A percentile compares a stretch with the other conserved stretches of the same genome.
These are phyloP conservation scores for Cercospora janseana DNA, from an alignment of 2,329 filamentous ascomycete genomes.

Conservation along the genomic window DNA sequence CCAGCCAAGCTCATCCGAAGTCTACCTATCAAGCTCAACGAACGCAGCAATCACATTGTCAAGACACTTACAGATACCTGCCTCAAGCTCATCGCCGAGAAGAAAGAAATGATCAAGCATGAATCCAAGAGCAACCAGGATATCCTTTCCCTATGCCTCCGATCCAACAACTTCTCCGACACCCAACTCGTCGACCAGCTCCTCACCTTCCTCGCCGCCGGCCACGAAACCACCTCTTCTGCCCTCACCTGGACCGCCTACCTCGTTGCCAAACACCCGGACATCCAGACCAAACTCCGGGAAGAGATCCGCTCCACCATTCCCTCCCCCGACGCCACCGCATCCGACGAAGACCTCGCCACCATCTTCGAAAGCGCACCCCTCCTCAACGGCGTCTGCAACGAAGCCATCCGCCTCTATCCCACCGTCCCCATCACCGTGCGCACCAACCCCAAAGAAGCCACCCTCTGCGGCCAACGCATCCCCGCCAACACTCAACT, in stretches of 20 bases:
- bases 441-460: slow-evolving; percentile 44
- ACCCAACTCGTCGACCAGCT: slow-evolving; percentile 55
- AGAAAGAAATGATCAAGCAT: slow-evolving; percentile 42
- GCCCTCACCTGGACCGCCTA: slow-evolving; percentile 75
- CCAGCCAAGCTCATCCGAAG: slow-evolving; percentile 41
- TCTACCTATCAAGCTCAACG: slow-evolving; percentile 51
- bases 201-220: slow-evolving; percentile 56
- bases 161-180: slow-evolving; percentile 54
- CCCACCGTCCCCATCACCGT: slow-evolving; percentile 50
- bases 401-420: slow-evolving; percentile 48
- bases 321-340: slow-evolving; percentile 44
- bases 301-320: slow-evolving; percentile 64
- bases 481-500: slow-evolving; percentile 43
- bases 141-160: slow-evolving; percentile 51
- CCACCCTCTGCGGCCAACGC: slow-evolving; percentile 40
- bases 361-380: slow-evolving; percentile 45
- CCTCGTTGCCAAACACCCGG: slow-evolving; percentile 63
- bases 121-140: slow-evolving; percentile 39
- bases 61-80: slow-evolving; percentile 44
- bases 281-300: slow-evolving; percentile 65
- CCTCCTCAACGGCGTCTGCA: slow-evolving; percentile 48
- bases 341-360: slow-evolving; percentile 36
- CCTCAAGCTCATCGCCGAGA: slow-evolving; percentile 49
- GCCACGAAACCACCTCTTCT: slow-evolving; percentile 74
- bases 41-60: slow-evolving; percentile 33